Conservation (phyloP, 192 early-diverging fungal genomes). For the Coemansia sp. region DNA sequence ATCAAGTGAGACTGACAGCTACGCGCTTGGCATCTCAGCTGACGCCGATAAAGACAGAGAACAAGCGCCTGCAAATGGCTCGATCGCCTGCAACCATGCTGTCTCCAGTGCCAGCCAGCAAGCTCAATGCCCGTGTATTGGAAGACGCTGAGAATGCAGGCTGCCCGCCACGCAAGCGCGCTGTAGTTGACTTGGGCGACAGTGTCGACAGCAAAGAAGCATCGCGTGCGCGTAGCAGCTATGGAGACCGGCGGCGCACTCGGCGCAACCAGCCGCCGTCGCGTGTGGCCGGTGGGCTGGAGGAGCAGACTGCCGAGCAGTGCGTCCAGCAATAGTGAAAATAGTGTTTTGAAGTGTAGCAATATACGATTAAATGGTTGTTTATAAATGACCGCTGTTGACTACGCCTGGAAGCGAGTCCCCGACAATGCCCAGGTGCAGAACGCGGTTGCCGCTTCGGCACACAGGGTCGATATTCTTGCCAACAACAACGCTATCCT, state of each 20-base stretch:
- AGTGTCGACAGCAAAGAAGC: constrained; percentile 4
- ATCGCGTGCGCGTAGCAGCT: constrained; percentile 36
- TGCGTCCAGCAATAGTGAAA: constrained; percentile 46
- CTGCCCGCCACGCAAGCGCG: constrained; percentile 43
- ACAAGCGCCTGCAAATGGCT: constrained; percentile 21
- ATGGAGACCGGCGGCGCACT: constrained; percentile 45
- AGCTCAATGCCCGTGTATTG: constrained; percentile 30
- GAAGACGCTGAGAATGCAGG: constrained; percentile 4
- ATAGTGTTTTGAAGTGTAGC: not conserved
- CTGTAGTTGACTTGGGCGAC: constrained; percentile 10
- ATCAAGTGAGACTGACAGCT: not conserved
- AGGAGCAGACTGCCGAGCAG: constrained; percentile 48
- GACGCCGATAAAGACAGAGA: constrained; percentile 25
- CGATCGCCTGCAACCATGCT: constrained; percentile 20
- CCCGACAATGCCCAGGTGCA: constrained; percentile 78
- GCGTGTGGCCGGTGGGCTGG: constrained; percentile 21
- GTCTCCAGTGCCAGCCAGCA: constrained; percentile 40
- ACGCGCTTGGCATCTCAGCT: constrained; percentile 30
- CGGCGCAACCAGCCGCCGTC: constrained; percentile 42
- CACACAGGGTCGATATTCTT: constrained; percentile 84
- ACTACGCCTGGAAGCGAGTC: constrained; percentile 57
- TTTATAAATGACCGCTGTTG: constrained; percentile 63
- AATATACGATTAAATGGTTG: not conserved
- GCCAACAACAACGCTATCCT: constrained; percentile 80
- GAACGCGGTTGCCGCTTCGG: constrained; percentile 81